Base-by-base conservation (phyloP, 345 rosid genomes). In the Camelina neglecta region DNA sequence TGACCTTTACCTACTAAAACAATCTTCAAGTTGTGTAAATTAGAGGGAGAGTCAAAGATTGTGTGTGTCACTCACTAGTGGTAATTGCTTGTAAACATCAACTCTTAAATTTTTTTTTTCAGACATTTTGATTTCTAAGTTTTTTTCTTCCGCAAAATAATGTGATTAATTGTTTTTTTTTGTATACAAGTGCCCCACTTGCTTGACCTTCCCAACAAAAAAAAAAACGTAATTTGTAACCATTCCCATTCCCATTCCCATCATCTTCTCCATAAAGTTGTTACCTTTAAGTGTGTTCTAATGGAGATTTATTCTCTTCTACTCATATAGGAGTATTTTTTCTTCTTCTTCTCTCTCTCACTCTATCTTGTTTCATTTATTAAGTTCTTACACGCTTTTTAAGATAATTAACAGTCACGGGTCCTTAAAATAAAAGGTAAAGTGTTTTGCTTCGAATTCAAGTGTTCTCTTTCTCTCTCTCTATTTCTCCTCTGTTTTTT, bases 341-440 rank as follows among this genome's bases (percentile, higher is more conserved):
- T 3, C 29, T 26, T 26, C 29, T 26, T 26, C 29, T 24, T 23
- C 18, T 29, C 64, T 76, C 63, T 61, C 75, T 68, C 71, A 53
- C 21, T 49, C 54, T 49, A 7, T 59, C 45, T 36, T 9, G 55
- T 56, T 56, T 72, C 3, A 71, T 71, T 48, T 57, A 77, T 48
- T 56, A 71, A 77, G 71, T 64, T 71, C 80, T 77, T 65, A 18
- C 80, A 77, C 72, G 71, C 76, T 71, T 71, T 71, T 77, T 49
- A 58, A 77, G 76, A 65, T 51, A 77, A 77, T 65, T 77, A 77
- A 71, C 76, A 71, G 71, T 53, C 76, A 71, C 81, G 81, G 77
- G 60, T 58, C 69, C 21, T 35, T 35, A 7, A 33, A 33, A 33
- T 69, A 15, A 60, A 77, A 64, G 75, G 33, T 53, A n/a, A 62